Conservation (phyloP, 2,329 filamentous ascomycete species). For the Penicillium sp. region DNA sequence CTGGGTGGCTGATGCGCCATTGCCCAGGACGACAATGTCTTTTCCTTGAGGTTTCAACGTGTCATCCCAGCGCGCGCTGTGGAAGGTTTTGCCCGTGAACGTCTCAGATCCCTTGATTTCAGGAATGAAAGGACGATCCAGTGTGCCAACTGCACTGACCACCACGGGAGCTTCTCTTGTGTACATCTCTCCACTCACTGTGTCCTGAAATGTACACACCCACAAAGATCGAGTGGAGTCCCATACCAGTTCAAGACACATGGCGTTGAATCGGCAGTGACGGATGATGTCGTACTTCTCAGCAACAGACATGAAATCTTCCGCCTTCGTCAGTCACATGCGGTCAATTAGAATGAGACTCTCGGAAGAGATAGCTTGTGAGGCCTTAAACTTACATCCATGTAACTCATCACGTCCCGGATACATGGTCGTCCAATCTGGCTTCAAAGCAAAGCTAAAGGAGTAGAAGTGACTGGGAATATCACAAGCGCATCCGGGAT, state of each 20-base stretch:
- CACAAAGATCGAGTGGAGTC: conserved; percentile 3
- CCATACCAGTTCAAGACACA: conserved; percentile 5
- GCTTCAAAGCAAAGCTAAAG: conserved; percentile 13
- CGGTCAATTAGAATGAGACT: no score
- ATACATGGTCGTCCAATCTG: conserved; percentile 12
- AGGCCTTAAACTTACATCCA: conserved; percentile 7
- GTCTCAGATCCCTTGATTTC: conserved; percentile 27
- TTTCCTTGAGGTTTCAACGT: conserved; percentile 8
- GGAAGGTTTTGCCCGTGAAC: conserved; percentile 33
- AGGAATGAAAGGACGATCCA: conserved; percentile 29
- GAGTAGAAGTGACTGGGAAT: conserved; percentile 13
- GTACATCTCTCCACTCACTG: conserved; percentile 8
- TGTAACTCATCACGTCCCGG: conserved; percentile 11
- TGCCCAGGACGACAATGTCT: conserved; percentile 13
- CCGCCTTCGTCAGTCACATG: no score
- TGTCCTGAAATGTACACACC: conserved; percentile 10
- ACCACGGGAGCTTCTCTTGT: conserved; percentile 12
- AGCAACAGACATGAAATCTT: no score
- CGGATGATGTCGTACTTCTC: no score
- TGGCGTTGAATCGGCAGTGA: conserved; percentile 6
- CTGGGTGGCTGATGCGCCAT: conserved; percentile 19
- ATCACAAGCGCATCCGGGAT: conserved; percentile 14
- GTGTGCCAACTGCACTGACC: conserved; percentile 14
- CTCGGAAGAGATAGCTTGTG: background rate
- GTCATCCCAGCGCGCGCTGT: conserved; percentile 33